Evolutionary conservation across 768 basidiomycete genomes (phyloP).

Genomic region (Suillus plorans): DNA sequence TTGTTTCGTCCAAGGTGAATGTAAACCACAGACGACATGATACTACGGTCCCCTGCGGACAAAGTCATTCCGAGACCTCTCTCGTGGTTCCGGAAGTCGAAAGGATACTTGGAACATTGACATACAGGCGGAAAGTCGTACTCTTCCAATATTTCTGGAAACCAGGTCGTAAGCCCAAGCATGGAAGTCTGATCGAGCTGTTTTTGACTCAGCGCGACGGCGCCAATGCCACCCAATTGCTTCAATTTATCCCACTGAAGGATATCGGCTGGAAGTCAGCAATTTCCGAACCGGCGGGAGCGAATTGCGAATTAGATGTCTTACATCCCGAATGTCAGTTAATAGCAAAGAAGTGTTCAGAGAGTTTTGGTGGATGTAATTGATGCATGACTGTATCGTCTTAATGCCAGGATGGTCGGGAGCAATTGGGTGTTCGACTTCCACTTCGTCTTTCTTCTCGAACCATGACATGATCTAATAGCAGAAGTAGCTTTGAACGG

Average conservation of each 20-base stretch:
- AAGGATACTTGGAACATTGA: conserved; percentile 40
- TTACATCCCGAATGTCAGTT: conserved; percentile 42
- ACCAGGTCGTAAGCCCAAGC: conserved; percentile 32
- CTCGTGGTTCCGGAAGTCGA: conserved; percentile 30
- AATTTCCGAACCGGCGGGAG: neutral
- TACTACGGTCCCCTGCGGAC: conserved; percentile 35
- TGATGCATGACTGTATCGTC: conserved; percentile 43
- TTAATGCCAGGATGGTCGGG: conserved; percentile 44
- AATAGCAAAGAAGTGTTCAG: conserved; percentile 43
- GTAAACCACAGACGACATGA: conserved; percentile 34
- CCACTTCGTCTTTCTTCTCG: conserved; percentile 34
- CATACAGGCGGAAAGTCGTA: conserved; percentile 26
- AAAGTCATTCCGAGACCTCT: conserved; percentile 32
- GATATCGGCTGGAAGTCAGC: conserved; percentile 6
- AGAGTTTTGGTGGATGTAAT: conserved; percentile 41
- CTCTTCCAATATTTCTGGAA: conserved; percentile 10
- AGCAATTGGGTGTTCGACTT: conserved; percentile 6
- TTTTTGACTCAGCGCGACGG: conserved; percentile 39
- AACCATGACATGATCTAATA: conserved; percentile 42
- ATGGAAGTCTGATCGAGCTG: conserved; percentile 37
- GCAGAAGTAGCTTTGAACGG: neutral
- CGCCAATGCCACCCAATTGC: conserved; percentile 41
- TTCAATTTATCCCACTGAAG: conserved; percentile 43
- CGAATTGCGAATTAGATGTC: conserved; percentile 5
- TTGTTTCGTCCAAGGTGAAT: conserved; percentile 34